Evolutionary conservation across 1,284 basidiomycete genomes (phyloP).

Genomic region (Puccinia polysora): DNA sequence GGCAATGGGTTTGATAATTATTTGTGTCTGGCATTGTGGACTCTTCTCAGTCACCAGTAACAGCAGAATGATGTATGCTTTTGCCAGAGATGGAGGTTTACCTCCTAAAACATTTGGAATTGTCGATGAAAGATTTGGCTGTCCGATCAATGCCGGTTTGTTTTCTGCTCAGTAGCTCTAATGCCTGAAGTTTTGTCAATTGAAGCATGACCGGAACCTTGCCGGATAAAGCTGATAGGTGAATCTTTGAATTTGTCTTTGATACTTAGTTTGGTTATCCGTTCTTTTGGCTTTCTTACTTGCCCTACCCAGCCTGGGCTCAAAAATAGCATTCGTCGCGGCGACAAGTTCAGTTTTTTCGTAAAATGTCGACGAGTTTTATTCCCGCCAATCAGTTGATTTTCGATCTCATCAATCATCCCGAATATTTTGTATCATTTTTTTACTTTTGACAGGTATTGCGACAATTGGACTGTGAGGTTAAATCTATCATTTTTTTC

Average conservation of each 20-base stretch:
- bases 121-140: constrained; percentile 61
- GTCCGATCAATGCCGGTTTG: constrained; percentile 65
- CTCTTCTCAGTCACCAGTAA: constrained; percentile 69
- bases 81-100: constrained; percentile 53
- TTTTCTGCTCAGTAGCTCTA: background rate
- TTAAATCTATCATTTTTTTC: background rate
- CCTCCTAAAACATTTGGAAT: constrained; percentile 66
- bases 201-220: background rate
- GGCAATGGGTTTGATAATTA: constrained; percentile 60
- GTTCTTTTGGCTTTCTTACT: constrained; percentile 70
- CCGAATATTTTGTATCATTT: background rate
- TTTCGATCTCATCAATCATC: background rate
- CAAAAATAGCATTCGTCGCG: constrained; percentile 66
- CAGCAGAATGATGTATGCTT: constrained; percentile 73
- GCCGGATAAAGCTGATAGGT: too few species aligned
- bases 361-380: background rate
- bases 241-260: background rate
- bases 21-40: constrained; percentile 61
- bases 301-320: constrained; percentile 66
- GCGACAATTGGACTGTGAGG: constrained; percentile 66
- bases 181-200: background rate
- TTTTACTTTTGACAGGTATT: constrained; percentile 53
- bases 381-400: background rate
- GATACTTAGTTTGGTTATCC: constrained; percentile 64
- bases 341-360: constrained; percentile 58